Evolutionary conservation across 148 eudicot genomes (phyloP).

Genomic region (Heliosperma pusillum): DNA sequence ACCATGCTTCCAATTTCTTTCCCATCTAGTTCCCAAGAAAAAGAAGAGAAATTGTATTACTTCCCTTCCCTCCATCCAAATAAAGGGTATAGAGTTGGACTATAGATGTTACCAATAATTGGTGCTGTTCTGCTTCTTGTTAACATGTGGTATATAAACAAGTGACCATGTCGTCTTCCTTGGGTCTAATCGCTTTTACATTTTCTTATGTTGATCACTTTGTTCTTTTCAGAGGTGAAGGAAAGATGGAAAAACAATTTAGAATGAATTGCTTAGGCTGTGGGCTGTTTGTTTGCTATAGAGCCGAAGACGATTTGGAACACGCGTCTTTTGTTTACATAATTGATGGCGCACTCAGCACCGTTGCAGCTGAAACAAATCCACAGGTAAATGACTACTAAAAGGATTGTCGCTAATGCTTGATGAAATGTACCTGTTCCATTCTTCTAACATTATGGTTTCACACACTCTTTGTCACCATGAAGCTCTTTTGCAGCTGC

Average conservation of each 20-base stretch:
- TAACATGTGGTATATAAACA: neutral
- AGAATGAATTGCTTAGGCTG: constrained; percentile 91
- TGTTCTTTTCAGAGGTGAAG: constrained; percentile 68
- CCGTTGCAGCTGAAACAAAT: constrained; percentile 95
- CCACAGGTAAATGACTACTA: constrained; percentile 56
- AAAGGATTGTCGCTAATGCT: neutral
- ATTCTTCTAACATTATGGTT: neutral
- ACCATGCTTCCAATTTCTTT: neutral
- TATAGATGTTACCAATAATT: neutral
- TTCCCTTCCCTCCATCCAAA: neutral
- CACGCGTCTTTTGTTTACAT: constrained; percentile 65
- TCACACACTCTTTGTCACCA: neutral
- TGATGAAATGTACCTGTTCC: neutral
- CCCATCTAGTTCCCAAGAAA: neutral
- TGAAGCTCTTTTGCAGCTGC: neutral
- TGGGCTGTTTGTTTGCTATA: constrained; percentile 93
- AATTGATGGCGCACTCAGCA: constrained; percentile 88
- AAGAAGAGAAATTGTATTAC: neutral
- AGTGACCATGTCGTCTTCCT: neutral
- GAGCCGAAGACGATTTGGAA: constrained; percentile 87
- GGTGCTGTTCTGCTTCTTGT: neutral
- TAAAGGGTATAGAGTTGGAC: neutral
- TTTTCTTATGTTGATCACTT: constrained; percentile 1
- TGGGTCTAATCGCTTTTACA: neutral
- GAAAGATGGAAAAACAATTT: constrained; percentile 86